A percentile compares a stretch with the other conserved stretches of the same genome.
These are phyloP conservation scores for Oxalis stricta DNA, from an alignment of 441 rosid genomes.

Conservation along the genomic window DNA sequence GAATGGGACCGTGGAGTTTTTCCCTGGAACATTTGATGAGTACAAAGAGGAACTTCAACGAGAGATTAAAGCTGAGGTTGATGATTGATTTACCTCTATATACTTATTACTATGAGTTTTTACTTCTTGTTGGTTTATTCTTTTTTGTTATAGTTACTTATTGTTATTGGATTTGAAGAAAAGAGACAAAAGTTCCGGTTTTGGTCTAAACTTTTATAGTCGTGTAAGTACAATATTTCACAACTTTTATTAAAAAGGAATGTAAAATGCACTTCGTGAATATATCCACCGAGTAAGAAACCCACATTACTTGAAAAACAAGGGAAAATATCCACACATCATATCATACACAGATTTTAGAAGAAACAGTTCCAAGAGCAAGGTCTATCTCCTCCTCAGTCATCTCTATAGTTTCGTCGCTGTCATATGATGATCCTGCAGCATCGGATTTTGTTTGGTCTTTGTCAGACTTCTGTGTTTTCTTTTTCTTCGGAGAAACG, in stretches of 20 bases:
- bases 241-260: background rate
- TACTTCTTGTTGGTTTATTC: no score
- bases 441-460: constrained; percentile 2
- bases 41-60: constrained; percentile 72
- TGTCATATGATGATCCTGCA: constrained; percentile 47
- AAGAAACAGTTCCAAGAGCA: constrained; percentile 32
- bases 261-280: no score
- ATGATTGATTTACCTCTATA: constrained; percentile 31
- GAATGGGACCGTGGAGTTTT: constrained; percentile 48
- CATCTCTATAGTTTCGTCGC: constrained; percentile 88
- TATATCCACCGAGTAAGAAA: no score
- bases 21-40: constrained; percentile 60
- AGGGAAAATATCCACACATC: background rate
- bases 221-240: background rate
- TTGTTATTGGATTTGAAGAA: no score
- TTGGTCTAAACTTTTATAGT: background rate
- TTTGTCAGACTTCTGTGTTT: constrained; percentile 14
- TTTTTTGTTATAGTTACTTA: no score
- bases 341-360: constrained; percentile 19
- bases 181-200: background rate
- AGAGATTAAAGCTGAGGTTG: constrained; percentile 80
- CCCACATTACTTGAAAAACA: background rate
- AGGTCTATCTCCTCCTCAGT: constrained; percentile 73
- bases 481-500: constrained; percentile 6
- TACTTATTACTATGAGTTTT: no score